Evolutionary conservation across 2,329 filamentous ascomycete genomes (phyloP).

Genomic region (Sodiomyces alkalinus): DNA sequence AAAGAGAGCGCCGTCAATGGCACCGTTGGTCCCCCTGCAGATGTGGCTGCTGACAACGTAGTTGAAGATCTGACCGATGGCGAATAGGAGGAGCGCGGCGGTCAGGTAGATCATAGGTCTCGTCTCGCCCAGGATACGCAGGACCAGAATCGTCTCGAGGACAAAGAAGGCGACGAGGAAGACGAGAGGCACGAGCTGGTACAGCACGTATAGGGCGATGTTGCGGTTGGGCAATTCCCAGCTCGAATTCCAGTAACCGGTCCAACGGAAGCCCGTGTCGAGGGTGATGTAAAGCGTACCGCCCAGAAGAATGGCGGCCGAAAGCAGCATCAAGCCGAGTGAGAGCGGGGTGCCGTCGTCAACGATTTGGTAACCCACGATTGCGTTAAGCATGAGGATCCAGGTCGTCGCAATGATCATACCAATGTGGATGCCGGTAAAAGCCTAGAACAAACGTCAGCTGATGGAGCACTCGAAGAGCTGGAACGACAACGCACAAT

Average conservation of each 20-base stretch:
- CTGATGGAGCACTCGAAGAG: slow-evolving; percentile 3
- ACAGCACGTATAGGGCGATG: slow-evolving; percentile 84
- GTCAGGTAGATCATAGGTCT: slow-evolving; percentile 85
- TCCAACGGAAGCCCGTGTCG: slow-evolving; percentile 82
- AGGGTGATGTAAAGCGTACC: slow-evolving; percentile 93
- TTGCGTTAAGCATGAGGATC: slow-evolving; percentile 81
- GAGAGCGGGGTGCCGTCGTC: slow-evolving; percentile 87
- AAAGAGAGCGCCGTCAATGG: slow-evolving; percentile 87
- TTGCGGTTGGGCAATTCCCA: slow-evolving; percentile 48
- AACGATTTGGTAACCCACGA: slow-evolving; percentile 84
- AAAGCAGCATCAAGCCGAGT: slow-evolving; percentile 56
- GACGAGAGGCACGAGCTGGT: slow-evolving; percentile 76
- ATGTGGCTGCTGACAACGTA: slow-evolving; percentile 87
- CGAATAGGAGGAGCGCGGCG: slow-evolving; percentile 65
- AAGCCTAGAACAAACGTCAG: slow-evolving; percentile 43
- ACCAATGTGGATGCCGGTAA: slow-evolving; percentile 80
- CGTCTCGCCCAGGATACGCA: slow-evolving; percentile 72
- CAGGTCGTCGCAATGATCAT: slow-evolving; percentile 78
- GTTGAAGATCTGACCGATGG: slow-evolving; percentile 88
- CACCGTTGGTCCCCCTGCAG: slow-evolving; percentile 66
- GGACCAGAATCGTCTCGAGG: slow-evolving; percentile 69
- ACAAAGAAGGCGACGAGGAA: slow-evolving; percentile 82
- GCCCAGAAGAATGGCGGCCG: slow-evolving; percentile 59
- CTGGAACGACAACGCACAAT: slow-evolving; percentile 37
- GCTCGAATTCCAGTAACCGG: slow-evolving; percentile 56